A percentile compares a stretch with the other conserved stretches of the same genome.
These are phyloP conservation scores for Yamadazyma scolyti DNA, from an alignment of 805 yeast genomes.

Conservation along the genomic window DNA sequence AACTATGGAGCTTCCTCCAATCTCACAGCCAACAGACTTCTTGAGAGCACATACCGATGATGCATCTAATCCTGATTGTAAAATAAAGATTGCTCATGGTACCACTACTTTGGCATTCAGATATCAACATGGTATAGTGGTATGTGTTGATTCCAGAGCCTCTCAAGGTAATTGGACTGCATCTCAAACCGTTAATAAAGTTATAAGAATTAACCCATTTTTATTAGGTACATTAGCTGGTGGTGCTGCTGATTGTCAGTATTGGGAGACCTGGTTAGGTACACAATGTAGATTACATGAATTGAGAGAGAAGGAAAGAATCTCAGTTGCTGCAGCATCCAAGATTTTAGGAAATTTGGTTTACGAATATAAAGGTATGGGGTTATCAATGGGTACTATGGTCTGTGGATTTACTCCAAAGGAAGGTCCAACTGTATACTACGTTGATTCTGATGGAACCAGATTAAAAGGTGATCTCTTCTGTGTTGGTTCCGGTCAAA, in stretches of 20 bases:
- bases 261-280: conserved; percentile 99
- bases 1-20: conserved; percentile 70
- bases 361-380: conserved; percentile 94
- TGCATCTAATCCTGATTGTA: conserved; percentile 86
- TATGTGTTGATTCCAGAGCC: conserved; percentile 97
- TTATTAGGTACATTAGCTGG: conserved; percentile 98
- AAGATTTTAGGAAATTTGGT: conserved; percentile 88
- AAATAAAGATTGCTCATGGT: conserved; percentile 96
- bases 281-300: conserved; percentile 94
- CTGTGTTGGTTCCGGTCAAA: conserved; percentile 99
- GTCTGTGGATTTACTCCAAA: conserved; percentile 93
- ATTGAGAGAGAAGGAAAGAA: conserved; percentile 89
- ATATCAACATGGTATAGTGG: conserved; percentile 91
- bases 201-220: conserved; percentile 92
- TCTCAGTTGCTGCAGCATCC: conserved; percentile 94
- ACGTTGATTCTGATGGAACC: conserved; percentile 96
- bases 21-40: conserved; percentile 85
- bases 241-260: conserved; percentile 99
- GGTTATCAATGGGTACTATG: conserved; percentile 99
- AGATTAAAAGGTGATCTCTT: conserved; percentile 91
- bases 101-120: conserved; percentile 98
- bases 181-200: conserved; percentile 96
- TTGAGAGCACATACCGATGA: conserved; percentile 98
- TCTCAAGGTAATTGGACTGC: conserved; percentile 98
- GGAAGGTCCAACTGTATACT: conserved; percentile 93